Base-by-base conservation (phyloP, 2,329 filamentous ascomycete genomes). In the Talaromyces albobiverticillius region DNA sequence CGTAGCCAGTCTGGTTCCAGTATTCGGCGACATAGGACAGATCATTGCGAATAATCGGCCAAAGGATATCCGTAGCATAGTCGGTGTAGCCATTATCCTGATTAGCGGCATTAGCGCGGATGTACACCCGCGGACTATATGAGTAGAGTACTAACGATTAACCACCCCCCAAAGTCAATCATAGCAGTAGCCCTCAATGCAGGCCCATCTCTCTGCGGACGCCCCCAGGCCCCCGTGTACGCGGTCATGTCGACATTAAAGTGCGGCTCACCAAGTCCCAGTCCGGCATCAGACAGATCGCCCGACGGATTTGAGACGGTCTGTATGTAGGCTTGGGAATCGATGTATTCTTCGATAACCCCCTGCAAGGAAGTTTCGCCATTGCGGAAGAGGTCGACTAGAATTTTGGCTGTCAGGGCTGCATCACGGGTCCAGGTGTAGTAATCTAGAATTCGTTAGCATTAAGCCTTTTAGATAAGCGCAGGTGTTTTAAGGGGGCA, bases 381-480 rank as follows among this genome's bases (percentile, higher is more conserved):
- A 47, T 73, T 74, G 55, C 82, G 74, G 65, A 90, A 87, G 18
- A 82, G 77, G 61, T 92, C 88, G 8, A 88, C 76, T 14, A 92
- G 71, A 22, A 76, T 75, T 71, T 89, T 90, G 73, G 88, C 82
- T 2, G 84, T 83, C 26, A 92, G 76, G 22, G 85, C 86, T 14
- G 86, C 81, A 67, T 93, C 89, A 63, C 89, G 77, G 1, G 85
- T 90, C 89, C 89, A 93, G 1, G 87, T 90, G 64, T 84, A 92
- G 65, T 81, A 91, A 69, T 92, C 87, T 89, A 46, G n/a, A 13
- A 31, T 9, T 46, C 16, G 29, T 45, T 41, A 26, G 34, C 22
- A 22, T 11, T 31, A 26, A 14, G 14, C 9, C n/a, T 32, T 14
- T 20, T 18, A n/a, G n/a, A n/a, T n/a, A n/a, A n/a, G n/a, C n/a